Percentiles rank a stretch among this genome's conserved stretches.
These are phyloP conservation scores for Aureobasidium sp. DNA, from an alignment of 2,329 filamentous ascomycete species.

Conservation along the genomic window DNA sequence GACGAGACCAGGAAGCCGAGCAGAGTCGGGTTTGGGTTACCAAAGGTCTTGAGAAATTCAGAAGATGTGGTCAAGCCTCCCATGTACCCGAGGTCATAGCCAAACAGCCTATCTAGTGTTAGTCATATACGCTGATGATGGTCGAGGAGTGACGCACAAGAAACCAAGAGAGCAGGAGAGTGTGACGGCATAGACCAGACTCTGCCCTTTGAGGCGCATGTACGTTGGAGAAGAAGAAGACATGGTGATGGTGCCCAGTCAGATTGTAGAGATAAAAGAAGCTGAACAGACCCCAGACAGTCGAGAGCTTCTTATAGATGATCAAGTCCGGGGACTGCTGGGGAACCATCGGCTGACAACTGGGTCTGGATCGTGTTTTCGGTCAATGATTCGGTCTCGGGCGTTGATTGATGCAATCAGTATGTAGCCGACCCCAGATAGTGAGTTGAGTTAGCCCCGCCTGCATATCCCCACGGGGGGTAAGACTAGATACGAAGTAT, in stretches of 20 bases:
- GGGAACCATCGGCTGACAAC: not conserved
- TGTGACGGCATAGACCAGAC: conserved; percentile 14
- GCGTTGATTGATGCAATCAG: not conserved
- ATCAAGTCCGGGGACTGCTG: not conserved
- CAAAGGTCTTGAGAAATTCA: conserved; percentile 27
- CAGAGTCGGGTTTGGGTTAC: conserved; percentile 20
- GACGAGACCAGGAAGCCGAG: conserved; percentile 31
- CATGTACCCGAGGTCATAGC: conserved; percentile 32
- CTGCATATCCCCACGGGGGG: not conserved
- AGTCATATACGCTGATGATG: not conserved
- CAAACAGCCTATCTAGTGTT: conserved; percentile 28
- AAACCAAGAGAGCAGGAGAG: conserved; percentile 33
- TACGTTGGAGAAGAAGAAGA: conserved; percentile 13
- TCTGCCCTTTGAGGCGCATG: conserved; percentile 16
- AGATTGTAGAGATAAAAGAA: too few relatives aligned
- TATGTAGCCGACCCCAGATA: not conserved
- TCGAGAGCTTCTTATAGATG: not conserved
- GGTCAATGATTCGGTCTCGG: not conserved
- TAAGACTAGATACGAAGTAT: not conserved
- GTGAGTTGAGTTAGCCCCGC: not conserved
- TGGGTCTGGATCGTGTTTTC: not conserved
- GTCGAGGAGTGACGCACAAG: not conserved
- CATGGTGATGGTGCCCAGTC: not conserved
- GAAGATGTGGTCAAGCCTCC: conserved; percentile 30
- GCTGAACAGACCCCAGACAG: not conserved